These are phyloP conservation scores for Jackrogersella multiformis DNA, from an alignment of 495 filamentous ascomycete genomes.

Conservation along the genomic window DNA sequence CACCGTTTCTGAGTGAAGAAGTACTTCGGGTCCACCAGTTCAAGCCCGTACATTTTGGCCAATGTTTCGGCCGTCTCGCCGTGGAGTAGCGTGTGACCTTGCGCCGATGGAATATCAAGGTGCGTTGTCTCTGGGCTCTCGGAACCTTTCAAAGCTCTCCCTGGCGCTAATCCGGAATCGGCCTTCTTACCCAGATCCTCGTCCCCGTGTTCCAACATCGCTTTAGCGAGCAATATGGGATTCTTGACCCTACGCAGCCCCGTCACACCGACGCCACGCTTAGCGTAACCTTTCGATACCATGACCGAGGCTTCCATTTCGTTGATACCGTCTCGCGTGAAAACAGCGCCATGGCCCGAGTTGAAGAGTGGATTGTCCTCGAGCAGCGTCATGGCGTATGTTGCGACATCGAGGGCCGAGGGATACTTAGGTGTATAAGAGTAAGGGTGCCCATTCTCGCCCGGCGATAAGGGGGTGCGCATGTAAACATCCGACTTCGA, in stretches of 20 bases:
- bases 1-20: conserved; percentile 83
- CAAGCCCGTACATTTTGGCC: conserved; percentile 71
- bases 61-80: conserved; percentile 72
- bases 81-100: conserved; percentile 74
- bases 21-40: conserved; percentile 72
- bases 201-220: conserved; percentile 72
- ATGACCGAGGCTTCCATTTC: conserved; percentile 93
- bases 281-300: conserved; percentile 76
- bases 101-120: conserved; percentile 56
- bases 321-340: conserved; percentile 81
- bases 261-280: conserved; percentile 80
- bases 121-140: conserved; percentile 17
- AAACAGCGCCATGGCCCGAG: conserved; percentile 84
- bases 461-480: conserved; percentile 34
- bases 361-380: conserved; percentile 90
- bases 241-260: conserved; percentile 77
- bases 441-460: background rate
- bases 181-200: conserved; percentile 49
- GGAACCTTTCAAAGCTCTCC: background rate
- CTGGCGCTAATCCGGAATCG: no score
- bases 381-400: conserved; percentile 77
- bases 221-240: conserved; percentile 77
- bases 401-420: conserved; percentile 74
- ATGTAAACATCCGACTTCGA: conserved; percentile 51
- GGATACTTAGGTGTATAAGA: conserved; percentile 33